Evolutionary conservation across 2,329 filamentous ascomycete genomes (phyloP).

Genomic region (Ceratocystis ficicola): DNA sequence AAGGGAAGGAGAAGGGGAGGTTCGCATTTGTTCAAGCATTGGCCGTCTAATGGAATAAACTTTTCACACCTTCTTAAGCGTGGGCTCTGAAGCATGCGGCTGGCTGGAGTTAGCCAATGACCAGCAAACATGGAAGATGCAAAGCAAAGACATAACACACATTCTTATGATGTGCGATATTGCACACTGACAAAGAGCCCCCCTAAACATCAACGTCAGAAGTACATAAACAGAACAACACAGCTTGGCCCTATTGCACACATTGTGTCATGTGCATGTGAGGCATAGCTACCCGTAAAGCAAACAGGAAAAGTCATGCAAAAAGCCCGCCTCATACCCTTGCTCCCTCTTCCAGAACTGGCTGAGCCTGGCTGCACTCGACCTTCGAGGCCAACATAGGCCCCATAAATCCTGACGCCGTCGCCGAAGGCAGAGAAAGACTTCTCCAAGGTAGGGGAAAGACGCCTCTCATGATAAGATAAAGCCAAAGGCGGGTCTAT

Average conservation of each 20-base stretch:
- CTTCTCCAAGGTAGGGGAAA: not conserved
- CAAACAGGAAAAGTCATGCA: not conserved
- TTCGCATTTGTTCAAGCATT: not conserved
- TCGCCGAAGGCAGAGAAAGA: constrained; percentile 16
- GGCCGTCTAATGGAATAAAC: not conserved
- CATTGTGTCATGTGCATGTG: not conserved
- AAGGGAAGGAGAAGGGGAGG: not conserved
- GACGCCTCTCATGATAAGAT: not conserved
- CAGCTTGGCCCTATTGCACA: not conserved
- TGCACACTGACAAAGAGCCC: not conserved
- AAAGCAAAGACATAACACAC: not conserved
- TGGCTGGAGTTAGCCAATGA: too few species aligned
- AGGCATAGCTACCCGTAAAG: not conserved
- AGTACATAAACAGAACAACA: not conserved
- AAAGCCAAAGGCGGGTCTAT: not conserved
- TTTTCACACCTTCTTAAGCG: not conserved
- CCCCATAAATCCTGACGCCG: constrained; percentile 14
- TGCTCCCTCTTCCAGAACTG: constrained; percentile 1
- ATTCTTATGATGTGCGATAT: constrained; percentile 6
- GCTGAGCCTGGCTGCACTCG: not conserved
- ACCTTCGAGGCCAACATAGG: not conserved
- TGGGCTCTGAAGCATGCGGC: not conserved
- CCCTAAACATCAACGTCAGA: not conserved
- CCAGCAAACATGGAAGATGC: not conserved
- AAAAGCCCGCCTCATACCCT: not conserved